A percentile compares a stretch with the other conserved stretches of the same genome.
These are phyloP conservation scores for Fusarium phyllophilum DNA, from an alignment of 2,329 filamentous ascomycete species.

Conservation along the genomic window DNA sequence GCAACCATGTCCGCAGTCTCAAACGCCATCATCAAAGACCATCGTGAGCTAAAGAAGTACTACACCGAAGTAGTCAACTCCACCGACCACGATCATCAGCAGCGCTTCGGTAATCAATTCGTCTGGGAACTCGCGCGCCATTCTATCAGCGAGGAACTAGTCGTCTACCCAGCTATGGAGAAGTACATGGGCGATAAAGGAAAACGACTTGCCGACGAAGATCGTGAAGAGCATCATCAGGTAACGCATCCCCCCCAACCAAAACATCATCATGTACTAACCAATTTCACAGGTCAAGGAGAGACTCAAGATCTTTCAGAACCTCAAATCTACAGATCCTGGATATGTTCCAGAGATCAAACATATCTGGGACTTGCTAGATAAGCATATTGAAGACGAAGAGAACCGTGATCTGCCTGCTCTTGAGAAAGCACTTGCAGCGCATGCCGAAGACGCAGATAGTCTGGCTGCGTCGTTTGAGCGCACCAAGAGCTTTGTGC, in stretches of 20 bases:
- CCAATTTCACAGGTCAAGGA: conserved; percentile 58
- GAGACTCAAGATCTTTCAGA: conserved; percentile 60
- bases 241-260: conserved; percentile 37
- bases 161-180: conserved; percentile 66
- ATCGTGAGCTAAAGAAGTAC: conserved; percentile 49
- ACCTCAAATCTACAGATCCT: conserved; percentile 51
- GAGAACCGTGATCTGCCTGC: conserved; percentile 60
- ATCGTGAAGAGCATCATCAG: conserved; percentile 58
- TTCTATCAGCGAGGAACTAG: conserved; percentile 59
- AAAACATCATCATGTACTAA: background rate
- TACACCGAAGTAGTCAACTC: conserved; percentile 54
- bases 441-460: conserved; percentile 40
- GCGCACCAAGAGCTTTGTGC: conserved; percentile 64
- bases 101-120: conserved; percentile 58
- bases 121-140: conserved; percentile 61
- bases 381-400: conserved; percentile 61
- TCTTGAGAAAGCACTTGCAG: conserved; percentile 45
- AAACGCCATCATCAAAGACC: conserved; percentile 44
- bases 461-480: conserved; percentile 54
- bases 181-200: conserved; percentile 57
- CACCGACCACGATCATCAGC: conserved; percentile 50
- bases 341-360: conserved; percentile 57
- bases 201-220: conserved; percentile 56
- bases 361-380: conserved; percentile 55
- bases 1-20: conserved; percentile 30